Percentiles rank a stretch among this genome's conserved stretches.
Conservation (phyloP, 1,284 basidiomycete species). For the Leucoagaricus sp. region DNA sequence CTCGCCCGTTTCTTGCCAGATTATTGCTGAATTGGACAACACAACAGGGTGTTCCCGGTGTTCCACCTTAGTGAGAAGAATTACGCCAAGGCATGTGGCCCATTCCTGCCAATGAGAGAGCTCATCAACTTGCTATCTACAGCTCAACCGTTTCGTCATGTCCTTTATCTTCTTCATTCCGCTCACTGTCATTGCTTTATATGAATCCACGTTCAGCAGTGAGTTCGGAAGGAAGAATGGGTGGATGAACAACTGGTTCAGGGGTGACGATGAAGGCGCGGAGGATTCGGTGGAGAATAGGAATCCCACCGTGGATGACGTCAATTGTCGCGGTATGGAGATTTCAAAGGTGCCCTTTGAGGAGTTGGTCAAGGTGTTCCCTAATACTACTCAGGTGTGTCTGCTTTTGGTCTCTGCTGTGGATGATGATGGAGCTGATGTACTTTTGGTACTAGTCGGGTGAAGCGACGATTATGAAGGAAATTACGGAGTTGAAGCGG, state of each 20-base stretch:
- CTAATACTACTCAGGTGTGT: conserved; percentile 71
- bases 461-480: conserved; percentile 66
- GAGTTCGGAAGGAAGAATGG: conserved; percentile 34
- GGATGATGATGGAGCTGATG: not conserved
- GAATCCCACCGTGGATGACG: conserved; percentile 65
- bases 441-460: conserved; percentile 52
- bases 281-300: conserved; percentile 55
- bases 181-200: conserved; percentile 72
- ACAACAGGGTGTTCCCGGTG: conserved; percentile 43
- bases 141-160: conserved; percentile 84
- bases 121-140: not conserved
- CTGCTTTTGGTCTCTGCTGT: not conserved
- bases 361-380: conserved; percentile 77
- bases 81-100: conserved; percentile 54
- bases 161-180: conserved; percentile 78
- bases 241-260: conserved; percentile 72
- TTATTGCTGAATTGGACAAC: not conserved
- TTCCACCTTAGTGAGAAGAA: conserved; percentile 41
- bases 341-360: conserved; percentile 79
- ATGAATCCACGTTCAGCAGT: conserved; percentile 60
- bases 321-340: conserved; percentile 55
- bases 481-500: conserved; percentile 60
- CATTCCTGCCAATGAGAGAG: conserved; percentile 10
- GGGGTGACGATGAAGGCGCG: conserved; percentile 64
- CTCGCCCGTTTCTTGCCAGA: not conserved